These are phyloP conservation scores for Cyphellophora europaea DNA, from an alignment of 2,329 filamentous ascomycete species.

Conservation along the genomic window DNA sequence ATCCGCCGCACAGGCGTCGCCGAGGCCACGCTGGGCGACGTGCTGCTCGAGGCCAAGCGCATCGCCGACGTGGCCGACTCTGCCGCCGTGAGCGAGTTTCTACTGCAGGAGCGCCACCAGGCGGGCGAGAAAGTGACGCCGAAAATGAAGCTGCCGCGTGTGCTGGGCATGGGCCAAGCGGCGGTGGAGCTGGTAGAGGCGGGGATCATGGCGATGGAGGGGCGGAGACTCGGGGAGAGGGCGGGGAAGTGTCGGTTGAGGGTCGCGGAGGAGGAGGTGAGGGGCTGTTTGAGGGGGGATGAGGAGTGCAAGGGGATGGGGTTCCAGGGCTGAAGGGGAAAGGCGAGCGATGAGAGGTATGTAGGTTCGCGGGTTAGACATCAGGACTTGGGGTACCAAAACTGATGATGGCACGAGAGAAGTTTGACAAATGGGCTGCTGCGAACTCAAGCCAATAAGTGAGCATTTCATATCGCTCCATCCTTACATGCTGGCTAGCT, in stretches of 20 bases:
- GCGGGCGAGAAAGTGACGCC: constrained; percentile 17
- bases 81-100: constrained; percentile 49
- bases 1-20: constrained; percentile 74
- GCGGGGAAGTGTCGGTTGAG: constrained; percentile 79
- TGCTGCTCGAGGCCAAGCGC: constrained; percentile 73
- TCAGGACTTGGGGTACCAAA: too few species aligned
- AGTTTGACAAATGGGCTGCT: too few species aligned
- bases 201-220: constrained; percentile 78
- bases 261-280: constrained; percentile 84
- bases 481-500: too few species aligned
- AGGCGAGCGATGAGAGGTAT: too few species aligned
- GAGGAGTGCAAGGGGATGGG: constrained; percentile 74
- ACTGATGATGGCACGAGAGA: too few species aligned
- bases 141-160: constrained; percentile 30
- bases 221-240: constrained; percentile 63
- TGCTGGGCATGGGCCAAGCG: constrained; percentile 57
- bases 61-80: constrained; percentile 51
- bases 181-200: constrained; percentile 78
- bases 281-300: constrained; percentile 80
- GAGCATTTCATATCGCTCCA: too few species aligned
- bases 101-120: constrained; percentile 29
- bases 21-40: constrained; percentile 81
- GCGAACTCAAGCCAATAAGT: too few species aligned
- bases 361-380: too few species aligned
- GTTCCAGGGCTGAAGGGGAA: constrained; percentile 29